These are phyloP conservation scores for Rhytidiadelphus loreus DNA, from an alignment of 225 moss, liverwort and hornwort species.

Conservation along the genomic window DNA sequence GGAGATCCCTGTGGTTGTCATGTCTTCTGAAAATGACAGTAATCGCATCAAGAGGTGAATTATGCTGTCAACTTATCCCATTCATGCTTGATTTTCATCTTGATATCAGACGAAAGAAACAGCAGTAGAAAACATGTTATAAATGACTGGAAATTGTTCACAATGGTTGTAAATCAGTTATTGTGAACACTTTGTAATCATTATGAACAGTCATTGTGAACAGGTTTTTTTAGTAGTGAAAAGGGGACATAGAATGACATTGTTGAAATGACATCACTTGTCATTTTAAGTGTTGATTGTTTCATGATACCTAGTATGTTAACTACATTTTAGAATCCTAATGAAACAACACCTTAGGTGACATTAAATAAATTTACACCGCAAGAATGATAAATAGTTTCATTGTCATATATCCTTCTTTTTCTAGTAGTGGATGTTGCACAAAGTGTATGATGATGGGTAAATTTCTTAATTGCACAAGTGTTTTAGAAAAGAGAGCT, in stretches of 20 bases:
- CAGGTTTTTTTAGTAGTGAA: background rate
- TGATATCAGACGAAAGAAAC: background rate
- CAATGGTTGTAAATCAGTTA: background rate
- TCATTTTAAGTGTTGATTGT: background rate
- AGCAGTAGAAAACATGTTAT: background rate
- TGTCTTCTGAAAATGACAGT: conserved; percentile 67
- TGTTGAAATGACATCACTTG: background rate
- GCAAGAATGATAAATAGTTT: no score
- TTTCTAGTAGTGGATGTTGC: background rate
- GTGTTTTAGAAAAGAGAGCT: background rate
- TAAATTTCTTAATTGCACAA: background rate
- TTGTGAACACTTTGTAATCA: no score
- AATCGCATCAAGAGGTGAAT: conserved; percentile 53
- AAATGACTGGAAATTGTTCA: background rate
- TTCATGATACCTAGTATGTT: background rate
- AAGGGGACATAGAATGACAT: background rate
- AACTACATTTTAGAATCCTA: background rate
- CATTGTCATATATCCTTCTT: background rate
- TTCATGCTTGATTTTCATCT: background rate
- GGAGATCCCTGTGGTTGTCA: conserved; percentile 62
- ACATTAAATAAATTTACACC: no score
- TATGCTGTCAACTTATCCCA: no score
- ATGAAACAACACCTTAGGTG: no score
- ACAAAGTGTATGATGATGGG: background rate
- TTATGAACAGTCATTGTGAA: background rate